These are phyloP conservation scores for Eimeria maxima DNA, from an alignment of 169 alveolate species.

Conservation along the genomic window DNA sequence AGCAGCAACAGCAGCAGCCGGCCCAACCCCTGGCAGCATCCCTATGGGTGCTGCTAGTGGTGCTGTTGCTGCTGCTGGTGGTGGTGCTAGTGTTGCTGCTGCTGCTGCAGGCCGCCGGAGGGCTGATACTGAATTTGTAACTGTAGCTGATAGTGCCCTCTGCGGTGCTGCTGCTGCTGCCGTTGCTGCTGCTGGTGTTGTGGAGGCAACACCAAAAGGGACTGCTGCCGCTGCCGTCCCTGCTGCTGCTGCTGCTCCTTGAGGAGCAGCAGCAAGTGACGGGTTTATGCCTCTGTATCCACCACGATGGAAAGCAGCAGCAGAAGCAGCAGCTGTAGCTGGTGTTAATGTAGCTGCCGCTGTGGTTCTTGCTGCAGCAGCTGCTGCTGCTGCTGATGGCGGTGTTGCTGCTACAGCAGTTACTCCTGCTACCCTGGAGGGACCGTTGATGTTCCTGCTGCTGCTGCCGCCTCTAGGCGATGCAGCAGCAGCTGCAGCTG, in stretches of 20 bases:
- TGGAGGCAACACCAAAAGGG: background rate
- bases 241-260: background rate
- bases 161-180: constrained; percentile 35
- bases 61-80: too few relatives aligned
- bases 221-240: constrained; percentile 31
- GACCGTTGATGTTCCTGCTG: background rate
- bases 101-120: background rate
- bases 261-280: background rate
- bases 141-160: background rate
- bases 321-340: background rate
- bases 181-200: too few relatives aligned
- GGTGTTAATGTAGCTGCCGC: constrained; percentile 2
- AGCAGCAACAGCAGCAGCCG: constrained; percentile 4
- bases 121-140: background rate
- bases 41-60: background rate
- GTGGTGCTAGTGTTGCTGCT: background rate
- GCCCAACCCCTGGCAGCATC: background rate
- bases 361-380: too few relatives aligned
- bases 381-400: background rate
- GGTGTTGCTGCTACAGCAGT: background rate
- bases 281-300: background rate
- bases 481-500: background rate
- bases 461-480: background rate
- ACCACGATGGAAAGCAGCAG: background rate
- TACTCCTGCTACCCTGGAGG: background rate